Conservation (phyloP, 176 grass and related monocot species). For the Neostapfia colusana region DNA sequence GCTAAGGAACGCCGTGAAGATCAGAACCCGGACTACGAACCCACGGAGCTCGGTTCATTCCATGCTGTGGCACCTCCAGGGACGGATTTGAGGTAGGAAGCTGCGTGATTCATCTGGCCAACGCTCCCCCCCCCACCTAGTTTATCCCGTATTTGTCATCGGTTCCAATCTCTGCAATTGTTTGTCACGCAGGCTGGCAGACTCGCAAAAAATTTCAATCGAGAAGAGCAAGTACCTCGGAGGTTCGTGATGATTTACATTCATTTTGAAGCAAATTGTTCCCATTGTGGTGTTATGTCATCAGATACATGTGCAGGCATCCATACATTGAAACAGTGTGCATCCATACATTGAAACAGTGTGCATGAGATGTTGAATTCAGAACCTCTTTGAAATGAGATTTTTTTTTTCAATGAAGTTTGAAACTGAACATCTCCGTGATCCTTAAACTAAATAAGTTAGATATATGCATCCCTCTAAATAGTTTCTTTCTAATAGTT, state of each 20-base stretch:
- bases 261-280: not conserved
- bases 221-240: conserved; percentile 99
- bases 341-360: not conserved
- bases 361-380: not conserved
- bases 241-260: conserved; percentile 52
- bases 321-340: no score
- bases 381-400: not conserved
- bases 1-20: conserved; percentile 91
- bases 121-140: not conserved
- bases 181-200: conserved; percentile 56
- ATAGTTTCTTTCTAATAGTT: not conserved
- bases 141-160: conserved; percentile 11
- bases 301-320: not conserved
- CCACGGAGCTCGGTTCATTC: conserved; percentile 94
- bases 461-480: no score
- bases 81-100: conserved; percentile 79
- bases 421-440: not conserved
- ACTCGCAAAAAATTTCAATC: conserved; percentile 94
- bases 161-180: not conserved
- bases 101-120: conserved; percentile 35
- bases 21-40: conserved; percentile 98
- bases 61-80: conserved; percentile 96
- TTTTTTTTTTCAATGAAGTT: not conserved
- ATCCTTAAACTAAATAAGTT: not conserved
- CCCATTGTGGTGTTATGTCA: not conserved